These are phyloP conservation scores for Leccinum variicolor DNA, from an alignment of 768 basidiomycete genomes.

Conservation along the genomic window DNA sequence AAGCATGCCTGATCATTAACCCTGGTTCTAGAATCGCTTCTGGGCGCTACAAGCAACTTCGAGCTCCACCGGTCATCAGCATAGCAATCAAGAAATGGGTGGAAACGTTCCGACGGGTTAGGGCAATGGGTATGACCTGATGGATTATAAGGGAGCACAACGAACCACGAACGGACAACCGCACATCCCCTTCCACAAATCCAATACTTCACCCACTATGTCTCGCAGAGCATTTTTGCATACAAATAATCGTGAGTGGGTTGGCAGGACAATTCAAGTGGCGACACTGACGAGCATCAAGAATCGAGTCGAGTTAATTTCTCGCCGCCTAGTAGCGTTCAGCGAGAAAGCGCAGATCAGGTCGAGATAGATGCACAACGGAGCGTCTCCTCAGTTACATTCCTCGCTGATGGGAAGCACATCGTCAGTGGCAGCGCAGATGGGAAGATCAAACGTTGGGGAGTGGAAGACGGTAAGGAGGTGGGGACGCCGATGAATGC, in stretches of 20 bases:
- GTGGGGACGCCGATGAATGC: neutral
- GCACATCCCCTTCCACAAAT: neutral
- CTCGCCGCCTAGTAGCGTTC: neutral
- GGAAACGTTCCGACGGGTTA: neutral
- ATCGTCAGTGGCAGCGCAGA: neutral
- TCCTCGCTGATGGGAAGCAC: neutral
- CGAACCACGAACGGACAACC: neutral
- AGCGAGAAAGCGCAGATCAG: neutral
- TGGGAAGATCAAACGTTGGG: neutral
- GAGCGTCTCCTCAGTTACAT: neutral
- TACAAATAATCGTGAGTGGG: neutral
- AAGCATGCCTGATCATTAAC: neutral
- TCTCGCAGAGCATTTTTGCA: neutral
- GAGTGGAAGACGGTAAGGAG: neutral
- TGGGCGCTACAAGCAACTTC: neutral
- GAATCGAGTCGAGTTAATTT: neutral
- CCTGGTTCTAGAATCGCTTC: neutral
- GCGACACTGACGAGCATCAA: neutral
- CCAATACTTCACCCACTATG: neutral
- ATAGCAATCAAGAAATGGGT: neutral
- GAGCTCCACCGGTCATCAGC: neutral
- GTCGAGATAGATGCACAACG: neutral
- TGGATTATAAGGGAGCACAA: neutral
- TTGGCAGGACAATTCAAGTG: neutral
- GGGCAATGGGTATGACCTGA: neutral